Base-by-base conservation (phyloP, 2,329 filamentous ascomycete genomes). In the Scytalidium sp. region DNA sequence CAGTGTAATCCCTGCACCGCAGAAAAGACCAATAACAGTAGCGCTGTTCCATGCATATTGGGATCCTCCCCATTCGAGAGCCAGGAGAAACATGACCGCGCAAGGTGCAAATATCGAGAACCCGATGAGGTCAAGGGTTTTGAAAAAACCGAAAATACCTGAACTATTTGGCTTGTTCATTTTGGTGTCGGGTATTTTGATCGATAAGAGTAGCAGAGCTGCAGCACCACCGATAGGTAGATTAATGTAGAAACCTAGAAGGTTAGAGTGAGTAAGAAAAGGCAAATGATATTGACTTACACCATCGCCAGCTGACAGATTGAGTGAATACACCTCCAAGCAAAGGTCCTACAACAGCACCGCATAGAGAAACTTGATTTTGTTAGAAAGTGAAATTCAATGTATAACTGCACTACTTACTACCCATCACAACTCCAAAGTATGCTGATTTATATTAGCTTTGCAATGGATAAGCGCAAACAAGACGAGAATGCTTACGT, bases 141-240 rank as follows among this genome's bases (percentile, higher is more conserved):
- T n/a, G n/a, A n/a, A n/a, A n/a, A n/a, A n/a, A n/a, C n/a, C n/a
- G n/a, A n/a, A n/a, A n/a, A n/a, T n/a, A n/a, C n/a, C n/a, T n/a
- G n/a, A n/a, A n/a, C n/a, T n/a, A n/a, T n/a, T n/a, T 17, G 27
- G 22, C n/a, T 47, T 51, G 19, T 32, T 32, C 17, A 29, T 25
- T 5, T 46, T 41, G 2, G 39, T 15, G 50, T 58, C 19, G 62
- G 70, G 39, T 51, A 61, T 63, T 11, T 65, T 56, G 54, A 75
- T 67, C 49, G 69, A 61, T 50, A 73, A 52, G 9, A 73, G 43
- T 25, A 68, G 54, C 3, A 61, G 22, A 23, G 63, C 58, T 3
- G 64, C 63, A 3, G 66, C 45, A 17, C 60, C 68, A 4, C 71
- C 70, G 23, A 71, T 59, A 0, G 72, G 73, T 2, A 75, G 60